Percentiles rank a stretch among this genome's conserved stretches.
Evolutionary conservation across 768 basidiomycete genomes (phyloP).

Genomic region (Floccularia luteovirens): DNA sequence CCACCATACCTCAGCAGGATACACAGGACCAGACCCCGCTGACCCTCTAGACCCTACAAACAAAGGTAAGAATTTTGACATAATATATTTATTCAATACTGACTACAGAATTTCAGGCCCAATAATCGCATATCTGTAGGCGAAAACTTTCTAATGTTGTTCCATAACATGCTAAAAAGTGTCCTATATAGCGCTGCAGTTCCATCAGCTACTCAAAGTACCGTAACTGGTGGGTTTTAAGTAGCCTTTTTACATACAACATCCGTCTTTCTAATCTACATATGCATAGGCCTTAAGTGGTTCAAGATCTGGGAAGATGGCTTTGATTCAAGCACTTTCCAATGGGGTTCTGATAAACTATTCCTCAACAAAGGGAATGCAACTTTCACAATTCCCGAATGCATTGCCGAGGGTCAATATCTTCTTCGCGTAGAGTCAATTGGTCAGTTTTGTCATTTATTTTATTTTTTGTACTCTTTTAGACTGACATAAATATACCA

Average conservation of each 20-base stretch:
- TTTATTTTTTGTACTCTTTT: too few relatives aligned
- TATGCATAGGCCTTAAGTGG: slow-evolving; percentile 35
- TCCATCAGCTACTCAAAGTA: slow-evolving; percentile 25
- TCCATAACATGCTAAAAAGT: slow-evolving; percentile 5
- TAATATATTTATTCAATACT: slow-evolving; percentile 4
- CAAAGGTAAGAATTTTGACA: slow-evolving; percentile 35
- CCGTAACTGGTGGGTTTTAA: slow-evolving; percentile 17
- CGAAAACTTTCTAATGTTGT: not conserved
- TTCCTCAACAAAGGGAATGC: slow-evolving; percentile 42
- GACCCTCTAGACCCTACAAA: slow-evolving; percentile 32
- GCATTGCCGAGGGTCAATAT: slow-evolving; percentile 40
- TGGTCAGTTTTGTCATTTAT: slow-evolving; percentile 19
- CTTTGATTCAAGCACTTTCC: slow-evolving; percentile 18
- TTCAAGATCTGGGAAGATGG: slow-evolving; percentile 49
- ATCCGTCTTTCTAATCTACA: too few relatives aligned
- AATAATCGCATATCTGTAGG: not conserved
- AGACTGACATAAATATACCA: not conserved
- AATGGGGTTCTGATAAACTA: slow-evolving; percentile 42
- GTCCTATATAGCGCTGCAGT: slow-evolving; percentile 30
- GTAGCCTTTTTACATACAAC: not conserved
- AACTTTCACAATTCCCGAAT: slow-evolving; percentile 36
- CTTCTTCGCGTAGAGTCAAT: slow-evolving; percentile 46
- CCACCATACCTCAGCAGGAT: slow-evolving; percentile 29
- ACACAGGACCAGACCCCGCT: slow-evolving; percentile 25
- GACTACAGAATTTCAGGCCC: not conserved